Evolutionary conservation across 1,284 basidiomycete species (phyloP).

Genomic region (Trametes polyzona): DNA sequence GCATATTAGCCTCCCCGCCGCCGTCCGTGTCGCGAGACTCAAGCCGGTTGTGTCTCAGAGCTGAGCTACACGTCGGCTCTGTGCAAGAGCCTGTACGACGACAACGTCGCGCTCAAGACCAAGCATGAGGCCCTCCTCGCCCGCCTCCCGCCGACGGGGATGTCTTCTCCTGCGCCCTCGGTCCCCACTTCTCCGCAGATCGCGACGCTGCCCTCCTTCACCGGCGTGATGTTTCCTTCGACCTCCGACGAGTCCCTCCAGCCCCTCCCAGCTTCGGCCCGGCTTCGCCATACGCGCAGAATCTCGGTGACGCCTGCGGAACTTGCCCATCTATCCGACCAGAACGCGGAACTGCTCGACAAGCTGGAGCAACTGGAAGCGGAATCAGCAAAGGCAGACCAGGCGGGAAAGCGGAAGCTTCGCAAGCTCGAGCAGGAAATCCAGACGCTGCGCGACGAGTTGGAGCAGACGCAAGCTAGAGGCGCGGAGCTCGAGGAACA

Average conservation of each 20-base stretch:
- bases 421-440: conserved; percentile 81
- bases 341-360: conserved; percentile 77
- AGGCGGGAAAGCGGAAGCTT: conserved; percentile 67
- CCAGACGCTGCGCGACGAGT: conserved; percentile 64
- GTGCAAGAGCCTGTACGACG: conserved; percentile 70
- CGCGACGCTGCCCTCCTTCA: conserved; percentile 32
- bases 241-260: conserved; percentile 37
- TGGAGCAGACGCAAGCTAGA: conserved; percentile 70
- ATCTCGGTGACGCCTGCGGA: conserved; percentile 73
- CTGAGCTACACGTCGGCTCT: conserved; percentile 68
- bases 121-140: conserved; percentile 71
- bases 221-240: conserved; percentile 38
- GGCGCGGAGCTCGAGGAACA: conserved; percentile 74
- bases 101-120: conserved; percentile 67
- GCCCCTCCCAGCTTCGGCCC: conserved; percentile 31
- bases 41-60: conserved; percentile 50
- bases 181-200: conserved; percentile 28
- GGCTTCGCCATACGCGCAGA: conserved; percentile 49
- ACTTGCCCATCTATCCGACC: conserved; percentile 71
- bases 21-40: background rate
- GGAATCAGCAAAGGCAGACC: conserved; percentile 69
- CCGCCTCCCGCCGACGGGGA: conserved; percentile 51
- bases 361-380: conserved; percentile 76
- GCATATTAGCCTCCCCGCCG: background rate
- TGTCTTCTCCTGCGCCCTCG: conserved; percentile 29